Evolutionary conservation across 495 filamentous ascomycete genomes (phyloP), one percentile per base, ranked within the genome.

Genomic region (Pyrenopolyporus hunteri): DNA sequence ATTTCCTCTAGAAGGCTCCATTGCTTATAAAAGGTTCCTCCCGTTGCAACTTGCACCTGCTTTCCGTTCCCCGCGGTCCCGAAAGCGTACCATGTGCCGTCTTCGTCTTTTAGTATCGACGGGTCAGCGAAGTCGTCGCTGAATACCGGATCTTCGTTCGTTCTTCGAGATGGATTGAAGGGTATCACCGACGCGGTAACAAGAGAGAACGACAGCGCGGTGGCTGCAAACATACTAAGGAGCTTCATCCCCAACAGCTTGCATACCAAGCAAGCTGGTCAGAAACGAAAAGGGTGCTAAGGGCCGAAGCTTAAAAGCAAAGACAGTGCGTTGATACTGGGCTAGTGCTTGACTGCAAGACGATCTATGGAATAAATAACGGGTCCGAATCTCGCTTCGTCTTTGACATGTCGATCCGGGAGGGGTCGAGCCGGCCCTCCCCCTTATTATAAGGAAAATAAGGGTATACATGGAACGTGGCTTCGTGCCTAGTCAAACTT

Each of bases 41-140:
- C 68, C 6, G 13, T 59, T 36, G 75, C 75, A 4, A 67, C 70
- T 54, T 78, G 75, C 8, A 77, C 64, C 20, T 77, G 71, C 17
- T 68, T 69, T 11, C 45, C 39, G 45, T 64, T 52, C 31, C 44
- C 50, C n/a, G 63, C 61, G 7, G 76, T 77, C 4, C 68, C 73
- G 49, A 77, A 78, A 33, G 72, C 67, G 59, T 76, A 77, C 67
- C 67, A 77, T 6, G 42, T 70, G 3, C 68, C 69, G 16, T 69
- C 58, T 4, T 40, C 17, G 39, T 75, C 69, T 29, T 64, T 62
- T 39, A 75, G 6, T 29, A 78, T 69, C 23, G 63, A 64, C 0
- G 73, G 74, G 57, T 76, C 73, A 7, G 75, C 70, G 51, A 78
- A 78, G 47, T 78, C 50, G 31, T 39, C 9, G 1, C 29, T 19